Conservation (phyloP, 768 basidiomycete species). For the Kwoniella europaea region DNA sequence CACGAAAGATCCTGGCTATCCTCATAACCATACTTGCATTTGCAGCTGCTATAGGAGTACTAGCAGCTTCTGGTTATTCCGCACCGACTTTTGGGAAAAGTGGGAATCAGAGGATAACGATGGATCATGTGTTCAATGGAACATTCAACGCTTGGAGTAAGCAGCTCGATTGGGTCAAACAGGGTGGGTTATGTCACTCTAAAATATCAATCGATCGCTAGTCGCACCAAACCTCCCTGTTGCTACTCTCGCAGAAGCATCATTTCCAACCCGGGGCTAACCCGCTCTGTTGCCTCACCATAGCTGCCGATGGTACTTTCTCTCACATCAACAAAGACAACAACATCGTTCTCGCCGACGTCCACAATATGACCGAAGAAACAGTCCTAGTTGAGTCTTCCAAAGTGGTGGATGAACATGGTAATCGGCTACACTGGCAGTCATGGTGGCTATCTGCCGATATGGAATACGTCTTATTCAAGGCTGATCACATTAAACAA, state of each 20-base stretch:
- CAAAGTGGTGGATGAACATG: slow-evolving; percentile 43
- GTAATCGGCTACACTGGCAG: slow-evolving; percentile 59
- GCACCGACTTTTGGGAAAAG: slow-evolving; percentile 61
- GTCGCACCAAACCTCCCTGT: too few relatives aligned
- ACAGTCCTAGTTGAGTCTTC: slow-evolving; percentile 51
- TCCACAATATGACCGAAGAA: slow-evolving; percentile 65
- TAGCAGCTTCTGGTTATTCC: slow-evolving; percentile 74
- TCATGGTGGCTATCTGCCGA: slow-evolving; percentile 87
- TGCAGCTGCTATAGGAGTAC: slow-evolving; percentile 73
- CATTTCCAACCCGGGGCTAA: too few relatives aligned
- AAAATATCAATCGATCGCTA: too few relatives aligned
- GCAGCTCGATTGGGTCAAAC: slow-evolving; percentile 81
- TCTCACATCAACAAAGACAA: slow-evolving; percentile 66
- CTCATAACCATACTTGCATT: slow-evolving; percentile 68
- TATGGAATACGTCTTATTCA: slow-evolving; percentile 84
- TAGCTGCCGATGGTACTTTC: slow-evolving; percentile 94
- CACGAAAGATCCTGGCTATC: slow-evolving; percentile 66
- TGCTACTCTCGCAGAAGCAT: too few relatives aligned
- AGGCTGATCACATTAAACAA: slow-evolving; percentile 80
- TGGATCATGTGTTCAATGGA: slow-evolving; percentile 92
- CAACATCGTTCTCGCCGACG: slow-evolving; percentile 77
- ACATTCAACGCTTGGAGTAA: slow-evolving; percentile 69
- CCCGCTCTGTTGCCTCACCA: background rate
- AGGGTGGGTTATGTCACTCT: slow-evolving; percentile 65
- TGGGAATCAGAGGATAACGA: slow-evolving; percentile 71